A percentile compares a stretch with the other conserved stretches of the same genome.
phyloP scores from a whole-genome alignment of 1,284 basidiomycete species.

The Ceratobasidium sp. region DNA sequence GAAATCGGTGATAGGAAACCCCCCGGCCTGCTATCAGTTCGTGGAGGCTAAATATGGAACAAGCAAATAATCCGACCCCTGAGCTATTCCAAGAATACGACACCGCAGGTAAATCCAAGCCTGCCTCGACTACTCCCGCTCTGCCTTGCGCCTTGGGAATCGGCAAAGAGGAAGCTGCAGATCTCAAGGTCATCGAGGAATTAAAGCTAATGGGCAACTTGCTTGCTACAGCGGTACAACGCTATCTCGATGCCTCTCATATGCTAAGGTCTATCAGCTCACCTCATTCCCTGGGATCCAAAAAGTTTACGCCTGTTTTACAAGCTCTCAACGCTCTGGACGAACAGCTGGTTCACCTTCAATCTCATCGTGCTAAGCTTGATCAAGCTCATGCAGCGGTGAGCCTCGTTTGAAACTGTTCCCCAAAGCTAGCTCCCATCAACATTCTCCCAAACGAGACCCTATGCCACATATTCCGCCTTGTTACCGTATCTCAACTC shows the following conservation, averaged over 20 bases:
- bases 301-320: neutral
- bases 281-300: neutral
- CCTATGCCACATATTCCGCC: constrained; percentile 8
- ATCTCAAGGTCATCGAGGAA: neutral
- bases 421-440: neutral
- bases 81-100: too few relatives aligned
- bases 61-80: too few relatives aligned
- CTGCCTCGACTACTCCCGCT: too few relatives aligned
- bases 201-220: neutral
- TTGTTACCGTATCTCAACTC: neutral
- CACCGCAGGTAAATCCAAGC: too few relatives aligned
- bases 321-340: neutral
- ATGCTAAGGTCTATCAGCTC: neutral
- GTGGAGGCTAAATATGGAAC: too few relatives aligned
- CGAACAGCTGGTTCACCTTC: neutral
- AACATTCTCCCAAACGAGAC: constrained; percentile 9
- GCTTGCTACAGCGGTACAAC: neutral
- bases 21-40: too few relatives aligned
- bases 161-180: neutral
- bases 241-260: neutral
- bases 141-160: too few relatives aligned
- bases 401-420: neutral
- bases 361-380: neutral
- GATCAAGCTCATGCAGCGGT: neutral
- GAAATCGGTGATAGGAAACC: too few relatives aligned